Evolutionary conservation across 2,329 filamentous ascomycete genomes (phyloP), one percentile per base, ranked within the genome.

Genomic region (Colletotrichum shisoi): DNA sequence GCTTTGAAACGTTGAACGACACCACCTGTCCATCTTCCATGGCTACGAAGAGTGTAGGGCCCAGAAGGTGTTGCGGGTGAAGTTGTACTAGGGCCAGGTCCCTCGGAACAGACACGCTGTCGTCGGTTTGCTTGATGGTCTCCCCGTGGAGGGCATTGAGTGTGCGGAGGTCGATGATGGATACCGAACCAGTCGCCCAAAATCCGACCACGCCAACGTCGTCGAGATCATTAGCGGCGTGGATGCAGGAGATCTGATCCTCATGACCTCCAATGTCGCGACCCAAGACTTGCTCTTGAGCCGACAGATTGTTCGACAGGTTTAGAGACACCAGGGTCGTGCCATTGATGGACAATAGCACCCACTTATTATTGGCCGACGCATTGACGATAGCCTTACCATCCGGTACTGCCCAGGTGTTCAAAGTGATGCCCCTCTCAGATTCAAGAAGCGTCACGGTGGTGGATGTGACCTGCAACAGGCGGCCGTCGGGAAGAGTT

Each of bases 11-110:
- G 39, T 88, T 86, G 74, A 94, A 98, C 0, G 91, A 95, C 57
- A 96, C 85, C 1, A 99, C 91, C 69, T 91, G 92, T 4, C 95
- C 95, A 77, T 98, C 94, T 54, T 96, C 93, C 85, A 97, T 91
- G 13, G 94, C 91, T 39, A 97, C 85, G 69, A 99, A 91, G 0
- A 99, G 83, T 0, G 91, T 97, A 0, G 93, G 90, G 0, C 85
- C 86, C 7, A 81, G 78, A 9, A 77, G 63, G 8, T 79, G 72
- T 7, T 84, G 82, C 15, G 89, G 89, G 51, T 97, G 85, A 4
- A 98, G 84, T 69, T 94, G 89, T 5, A 92, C 90, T 8, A 98
- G 84, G 0, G 89, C 87, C 34, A 98, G 84, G 58, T 93, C 93
- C 69, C 94, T 86, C 0, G 95, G 94, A 34, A 97, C 89, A 0